A percentile compares a stretch with the other conserved stretches of the same genome.
Evolutionary conservation across 345 rosid species (phyloP).

Genomic region (Xanthoceras sorbifolium): DNA sequence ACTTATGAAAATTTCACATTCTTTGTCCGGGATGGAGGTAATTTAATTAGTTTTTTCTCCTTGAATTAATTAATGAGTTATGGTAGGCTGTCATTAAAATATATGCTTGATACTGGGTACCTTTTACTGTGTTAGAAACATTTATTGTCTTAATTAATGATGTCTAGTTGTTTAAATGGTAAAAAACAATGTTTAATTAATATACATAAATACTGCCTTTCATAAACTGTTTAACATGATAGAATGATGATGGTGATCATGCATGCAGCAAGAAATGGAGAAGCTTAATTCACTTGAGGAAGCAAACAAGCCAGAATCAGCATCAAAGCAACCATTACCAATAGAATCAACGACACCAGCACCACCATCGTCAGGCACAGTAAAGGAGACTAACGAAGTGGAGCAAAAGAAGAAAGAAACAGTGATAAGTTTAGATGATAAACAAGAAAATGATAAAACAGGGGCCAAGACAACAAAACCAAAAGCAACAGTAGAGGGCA

Average conservation of each 20-base stretch:
- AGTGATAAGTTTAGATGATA: neutral
- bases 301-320: constrained; percentile 28
- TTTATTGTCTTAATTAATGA: neutral
- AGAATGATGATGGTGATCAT: neutral
- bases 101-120: neutral
- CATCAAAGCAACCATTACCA: constrained; percentile 9
- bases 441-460: constrained; percentile 11
- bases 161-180: neutral
- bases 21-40: constrained; percentile 60
- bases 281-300: constrained; percentile 43
- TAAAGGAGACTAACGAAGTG: constrained; percentile 22
- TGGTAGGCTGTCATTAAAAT: neutral
- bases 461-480: constrained; percentile 21
- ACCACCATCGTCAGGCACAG: constrained; percentile 19
- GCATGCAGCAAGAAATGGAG: constrained; percentile 56
- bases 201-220: neutral
- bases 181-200: neutral
- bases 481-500: constrained; percentile 37
- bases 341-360: constrained; percentile 21
- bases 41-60: neutral
- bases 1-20: constrained; percentile 49
- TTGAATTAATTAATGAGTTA: neutral
- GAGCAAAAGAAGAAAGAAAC: constrained; percentile 18
- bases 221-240: neutral
- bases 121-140: neutral